Conservation (phyloP, 2,329 filamentous ascomycete species). For the Rutstroemia sp. region DNA sequence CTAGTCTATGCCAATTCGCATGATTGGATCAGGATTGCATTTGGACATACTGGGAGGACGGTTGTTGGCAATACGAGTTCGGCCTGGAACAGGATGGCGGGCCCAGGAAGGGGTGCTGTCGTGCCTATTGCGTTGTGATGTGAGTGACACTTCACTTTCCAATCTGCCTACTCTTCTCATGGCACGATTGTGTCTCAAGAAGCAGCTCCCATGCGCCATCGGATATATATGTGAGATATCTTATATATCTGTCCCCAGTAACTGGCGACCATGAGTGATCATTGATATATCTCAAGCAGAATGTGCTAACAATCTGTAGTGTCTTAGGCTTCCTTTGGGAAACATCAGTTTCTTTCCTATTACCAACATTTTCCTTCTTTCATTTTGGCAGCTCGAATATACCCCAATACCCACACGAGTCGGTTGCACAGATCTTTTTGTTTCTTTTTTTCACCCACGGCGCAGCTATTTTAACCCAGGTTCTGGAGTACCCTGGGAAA, state of each 20-base stretch:
- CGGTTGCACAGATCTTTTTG: background rate
- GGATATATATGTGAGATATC: too few species aligned
- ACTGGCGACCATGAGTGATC: too few species aligned
- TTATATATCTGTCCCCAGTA: too few species aligned
- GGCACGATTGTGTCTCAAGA: background rate
- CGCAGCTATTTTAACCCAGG: too few species aligned
- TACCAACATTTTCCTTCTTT: background rate
- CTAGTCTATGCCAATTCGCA: constrained; percentile 5
- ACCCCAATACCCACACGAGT: background rate
- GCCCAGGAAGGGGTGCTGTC: background rate
- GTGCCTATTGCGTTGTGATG: background rate
- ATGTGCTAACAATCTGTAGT: too few species aligned
- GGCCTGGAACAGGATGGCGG: background rate
- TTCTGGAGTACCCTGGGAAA: too few species aligned
- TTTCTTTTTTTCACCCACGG: background rate
- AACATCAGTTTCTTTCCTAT: background rate
- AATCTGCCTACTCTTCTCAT: background rate
- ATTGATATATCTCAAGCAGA: too few species aligned
- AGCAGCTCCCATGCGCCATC: background rate
- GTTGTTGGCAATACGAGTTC: background rate
- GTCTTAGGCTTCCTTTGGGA: too few species aligned
- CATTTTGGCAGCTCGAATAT: background rate
- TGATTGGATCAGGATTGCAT: background rate
- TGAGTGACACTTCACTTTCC: background rate
- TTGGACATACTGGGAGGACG: background rate